Conservation (phyloP, 495 filamentous ascomycete species). For the Hyaloscypha finlandica region DNA sequence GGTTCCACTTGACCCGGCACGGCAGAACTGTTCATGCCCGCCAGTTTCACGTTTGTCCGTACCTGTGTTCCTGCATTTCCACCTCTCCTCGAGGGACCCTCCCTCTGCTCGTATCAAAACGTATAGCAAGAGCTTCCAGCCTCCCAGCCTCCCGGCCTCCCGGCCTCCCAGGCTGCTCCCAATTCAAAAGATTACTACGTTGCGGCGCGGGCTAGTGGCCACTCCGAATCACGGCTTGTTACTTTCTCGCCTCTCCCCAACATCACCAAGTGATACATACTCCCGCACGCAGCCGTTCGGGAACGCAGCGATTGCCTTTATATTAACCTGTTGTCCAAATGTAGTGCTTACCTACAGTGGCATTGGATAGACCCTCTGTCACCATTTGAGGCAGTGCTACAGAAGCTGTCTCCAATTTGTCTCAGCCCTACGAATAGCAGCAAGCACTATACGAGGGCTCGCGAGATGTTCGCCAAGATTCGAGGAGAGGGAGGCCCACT, state of each 20-base stretch:
- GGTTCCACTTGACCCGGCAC: not conserved
- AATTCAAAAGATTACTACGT: not conserved
- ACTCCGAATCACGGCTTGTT: not conserved
- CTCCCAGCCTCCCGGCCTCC: too few relatives aligned
- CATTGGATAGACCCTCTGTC: not conserved
- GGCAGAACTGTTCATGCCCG: not conserved
- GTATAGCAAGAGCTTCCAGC: not conserved
- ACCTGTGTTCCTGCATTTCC: conserved; percentile 10
- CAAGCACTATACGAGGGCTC: not conserved
- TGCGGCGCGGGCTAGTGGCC: not conserved
- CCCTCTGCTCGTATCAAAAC: not conserved
- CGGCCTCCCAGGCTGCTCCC: not conserved
- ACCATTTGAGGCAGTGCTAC: conserved; percentile 7
- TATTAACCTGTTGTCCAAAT: not conserved
- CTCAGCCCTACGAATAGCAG: conserved; percentile 28
- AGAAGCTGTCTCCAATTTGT: conserved; percentile 22
- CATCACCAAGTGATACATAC: not conserved
- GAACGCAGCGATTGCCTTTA: not conserved
- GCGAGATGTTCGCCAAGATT: not conserved
- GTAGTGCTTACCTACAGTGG: not conserved
- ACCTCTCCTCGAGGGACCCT: not conserved
- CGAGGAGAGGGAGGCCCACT: not conserved
- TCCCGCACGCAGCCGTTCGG: not conserved
- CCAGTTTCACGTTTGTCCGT: not conserved
- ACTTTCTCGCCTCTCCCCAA: not conserved